Evolutionary conservation across 2,329 filamentous ascomycete species (phyloP).

Genomic region (Aspergillus fructus): DNA sequence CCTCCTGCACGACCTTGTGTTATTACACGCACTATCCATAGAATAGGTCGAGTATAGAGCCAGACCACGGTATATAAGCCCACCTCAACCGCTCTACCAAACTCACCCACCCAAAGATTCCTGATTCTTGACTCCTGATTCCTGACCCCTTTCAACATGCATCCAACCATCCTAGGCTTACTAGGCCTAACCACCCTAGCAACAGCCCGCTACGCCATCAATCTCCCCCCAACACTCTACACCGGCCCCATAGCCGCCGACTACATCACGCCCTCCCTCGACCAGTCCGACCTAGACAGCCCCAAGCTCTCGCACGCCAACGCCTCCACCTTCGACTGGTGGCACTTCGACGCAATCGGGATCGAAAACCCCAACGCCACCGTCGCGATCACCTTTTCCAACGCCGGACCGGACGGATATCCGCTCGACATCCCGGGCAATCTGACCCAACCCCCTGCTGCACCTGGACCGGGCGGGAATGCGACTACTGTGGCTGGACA

Average conservation of each 20-base stretch:
- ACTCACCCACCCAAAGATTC: neutral
- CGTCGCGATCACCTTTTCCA: conserved; percentile 35
- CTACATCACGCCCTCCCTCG: neutral
- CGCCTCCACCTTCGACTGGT: conserved; percentile 37
- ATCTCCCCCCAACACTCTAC: neutral
- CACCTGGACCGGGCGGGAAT: too few species aligned
- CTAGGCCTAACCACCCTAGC: neutral
- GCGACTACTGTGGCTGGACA: neutral
- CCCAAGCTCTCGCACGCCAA: conserved; percentile 30
- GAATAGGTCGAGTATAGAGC: too few species aligned
- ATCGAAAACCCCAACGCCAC: conserved; percentile 23
- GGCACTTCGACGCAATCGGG: conserved; percentile 43
- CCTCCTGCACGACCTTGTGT: conserved; percentile 1
- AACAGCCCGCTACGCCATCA: conserved; percentile 7
- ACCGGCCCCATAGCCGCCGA: neutral
- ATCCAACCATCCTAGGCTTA: neutral
- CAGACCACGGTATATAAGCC: neutral
- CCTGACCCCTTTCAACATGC: neutral
- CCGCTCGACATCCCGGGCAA: conserved; percentile 28
- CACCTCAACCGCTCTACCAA: neutral
- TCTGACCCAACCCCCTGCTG: too few species aligned
- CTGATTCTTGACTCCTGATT: too few species aligned
- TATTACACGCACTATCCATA: neutral
- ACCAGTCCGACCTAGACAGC: conserved; percentile 21
- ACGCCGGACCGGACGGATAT: conserved; percentile 33